Percentiles rank a stretch among this genome's conserved stretches.
Conservation (phyloP, 2,329 filamentous ascomycete species). For the Ophioceras dolichostomum region DNA sequence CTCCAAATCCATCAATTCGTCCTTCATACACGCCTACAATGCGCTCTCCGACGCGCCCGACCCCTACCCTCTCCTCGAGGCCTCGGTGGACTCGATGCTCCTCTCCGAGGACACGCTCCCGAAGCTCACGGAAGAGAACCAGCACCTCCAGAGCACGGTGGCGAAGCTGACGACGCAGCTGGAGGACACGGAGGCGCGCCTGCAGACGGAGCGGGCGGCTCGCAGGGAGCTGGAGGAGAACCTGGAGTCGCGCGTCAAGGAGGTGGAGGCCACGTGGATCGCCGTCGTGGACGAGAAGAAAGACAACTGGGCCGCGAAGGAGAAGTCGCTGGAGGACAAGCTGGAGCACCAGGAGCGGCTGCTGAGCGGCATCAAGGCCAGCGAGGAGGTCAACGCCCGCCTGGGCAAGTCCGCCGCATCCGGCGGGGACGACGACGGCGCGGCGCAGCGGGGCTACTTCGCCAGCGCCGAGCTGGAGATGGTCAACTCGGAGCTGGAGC, state of each 20-base stretch:
- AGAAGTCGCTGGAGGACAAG: conserved; percentile 80
- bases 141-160: conserved; percentile 71
- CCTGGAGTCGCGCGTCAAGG: conserved; percentile 70
- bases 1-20: conserved; percentile 84
- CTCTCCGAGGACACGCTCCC: conserved; percentile 87
- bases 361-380: conserved; percentile 90
- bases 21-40: conserved; percentile 87
- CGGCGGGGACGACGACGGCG: conserved; percentile 33
- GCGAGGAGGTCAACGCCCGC: conserved; percentile 89
- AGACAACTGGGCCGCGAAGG: conserved; percentile 92
- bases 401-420: conserved; percentile 55
- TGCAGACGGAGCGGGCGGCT: conserved; percentile 65
- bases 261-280: conserved; percentile 81
- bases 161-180: conserved; percentile 65
- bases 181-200: conserved; percentile 66
- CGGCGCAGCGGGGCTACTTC: conserved; percentile 48
- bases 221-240: conserved; percentile 66
- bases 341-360: conserved; percentile 87
- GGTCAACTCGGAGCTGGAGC: conserved; percentile 80
- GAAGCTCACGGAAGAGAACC: conserved; percentile 78
- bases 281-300: conserved; percentile 87
- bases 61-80: conserved; percentile 90
- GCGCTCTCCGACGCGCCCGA: conserved; percentile 91
- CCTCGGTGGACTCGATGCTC: conserved; percentile 87
- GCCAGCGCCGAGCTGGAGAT: conserved; percentile 89